Conservation (phyloP, 148 eudicot genomes). For the Rhododendron molle region DNA sequence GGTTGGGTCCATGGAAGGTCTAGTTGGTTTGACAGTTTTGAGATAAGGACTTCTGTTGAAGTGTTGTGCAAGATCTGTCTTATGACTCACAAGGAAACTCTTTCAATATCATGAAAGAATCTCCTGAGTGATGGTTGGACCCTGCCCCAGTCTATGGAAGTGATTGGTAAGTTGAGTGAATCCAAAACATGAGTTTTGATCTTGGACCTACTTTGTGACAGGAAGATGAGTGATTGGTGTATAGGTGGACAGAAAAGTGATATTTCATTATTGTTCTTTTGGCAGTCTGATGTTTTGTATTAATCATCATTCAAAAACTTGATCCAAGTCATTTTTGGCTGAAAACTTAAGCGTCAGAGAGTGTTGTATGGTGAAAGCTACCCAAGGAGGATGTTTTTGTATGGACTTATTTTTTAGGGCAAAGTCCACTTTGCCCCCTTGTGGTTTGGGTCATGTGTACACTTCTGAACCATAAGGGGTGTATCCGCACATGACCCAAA, state of each 20-base stretch:
- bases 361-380: background rate
- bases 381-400: background rate
- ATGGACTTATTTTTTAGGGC: background rate
- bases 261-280: background rate
- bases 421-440: too few species aligned
- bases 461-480: too few species aligned
- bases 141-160: background rate
- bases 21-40: background rate
- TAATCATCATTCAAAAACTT: background rate
- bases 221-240: background rate
- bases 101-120: background rate
- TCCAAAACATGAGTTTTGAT: background rate
- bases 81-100: background rate
- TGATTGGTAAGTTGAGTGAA: background rate
- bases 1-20: background rate
- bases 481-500: too few species aligned
- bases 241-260: background rate
- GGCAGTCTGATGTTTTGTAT: background rate
- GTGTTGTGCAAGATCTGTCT: background rate
- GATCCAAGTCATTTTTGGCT: background rate
- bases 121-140: background rate
- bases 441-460: too few species aligned
- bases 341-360: background rate
- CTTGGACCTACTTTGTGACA: background rate
- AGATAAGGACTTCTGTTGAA: background rate